Evolutionary conservation across 2,329 filamentous ascomycete genomes (phyloP), one percentile per base, ranked within the genome.

Genomic region (Apiospora koreana): DNA sequence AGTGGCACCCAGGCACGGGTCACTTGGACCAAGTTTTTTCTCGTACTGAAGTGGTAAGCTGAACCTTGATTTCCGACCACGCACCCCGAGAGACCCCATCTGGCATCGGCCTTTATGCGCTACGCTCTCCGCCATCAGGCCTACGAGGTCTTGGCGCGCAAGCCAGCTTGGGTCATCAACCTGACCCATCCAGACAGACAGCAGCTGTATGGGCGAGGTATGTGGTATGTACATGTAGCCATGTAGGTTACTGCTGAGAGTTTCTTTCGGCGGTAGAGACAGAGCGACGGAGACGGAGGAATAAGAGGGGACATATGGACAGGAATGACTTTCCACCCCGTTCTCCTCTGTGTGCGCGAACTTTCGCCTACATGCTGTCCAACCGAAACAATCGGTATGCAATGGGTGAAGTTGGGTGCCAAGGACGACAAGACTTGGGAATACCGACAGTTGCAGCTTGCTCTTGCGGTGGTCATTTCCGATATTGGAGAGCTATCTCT

Each of bases 11-110:
- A 45, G 66, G 66, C 67, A 50, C 62, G 67, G 67, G 65, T 69
- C 70, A 62, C 41, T 25, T 67, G 42, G 70, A 58, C 70, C 70
- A 71, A 69, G 70, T 68, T 68, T 62, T 62, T 65, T 50, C 70
- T 71, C 67, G 70, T 64, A 38, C 67, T 35, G 66, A 66, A 48
- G 48, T 71, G 70, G 66, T 68, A 68, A 68, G 66, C 66, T 48
- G 66, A 68, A 54, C 66, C 66, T 68, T 68, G 66, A 38, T 68
- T 68, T 68, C 28, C 54, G 54, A 31, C 54, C 54, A 62, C 54
- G 21, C 54, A 62, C 54, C 54, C 18, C 54, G 31, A 62, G 28
- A 35, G 50, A 35, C n/a, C 54, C 43, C 45, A n/a, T n/a, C n/a
- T n/a, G n/a, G n/a, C 66, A 66, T 66, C 42, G 38, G 42, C 42